These are phyloP conservation scores for Glonium stellatum DNA, from an alignment of 495 filamentous ascomycete genomes.

Conservation along the genomic window DNA sequence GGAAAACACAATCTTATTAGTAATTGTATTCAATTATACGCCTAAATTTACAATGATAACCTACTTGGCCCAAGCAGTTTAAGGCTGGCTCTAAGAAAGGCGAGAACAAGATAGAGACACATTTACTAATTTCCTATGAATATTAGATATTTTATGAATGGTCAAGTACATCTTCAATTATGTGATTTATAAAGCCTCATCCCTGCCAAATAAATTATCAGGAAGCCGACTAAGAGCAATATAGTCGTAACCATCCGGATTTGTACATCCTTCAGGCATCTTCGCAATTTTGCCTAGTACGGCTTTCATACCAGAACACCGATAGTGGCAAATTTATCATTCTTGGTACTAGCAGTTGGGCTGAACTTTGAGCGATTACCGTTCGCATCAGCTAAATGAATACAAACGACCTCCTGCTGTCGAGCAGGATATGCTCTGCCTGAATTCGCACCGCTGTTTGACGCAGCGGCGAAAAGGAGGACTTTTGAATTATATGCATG, in stretches of 20 bases:
- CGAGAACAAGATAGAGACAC: too few species aligned
- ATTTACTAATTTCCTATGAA: neutral
- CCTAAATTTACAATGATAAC: too few species aligned
- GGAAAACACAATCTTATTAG: too few species aligned
- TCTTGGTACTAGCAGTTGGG: neutral
- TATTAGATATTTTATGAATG: neutral
- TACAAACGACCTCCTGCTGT: slow-evolving; percentile 12
- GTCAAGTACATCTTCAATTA: neutral
- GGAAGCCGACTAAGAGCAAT: neutral
- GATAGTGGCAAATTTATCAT: neutral
- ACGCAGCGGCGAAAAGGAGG: slow-evolving; percentile 24
- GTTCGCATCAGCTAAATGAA: slow-evolving; percentile 18
- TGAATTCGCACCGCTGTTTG: slow-evolving; percentile 15
- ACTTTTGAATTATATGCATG: neutral
- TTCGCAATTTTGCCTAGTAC: neutral
- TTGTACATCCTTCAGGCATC: neutral
- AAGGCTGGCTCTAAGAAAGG: too few species aligned
- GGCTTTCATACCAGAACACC: neutral
- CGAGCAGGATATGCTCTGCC: slow-evolving; percentile 19
- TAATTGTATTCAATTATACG: too few species aligned
- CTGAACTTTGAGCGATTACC: slow-evolving; percentile 10
- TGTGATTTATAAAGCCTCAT: neutral
- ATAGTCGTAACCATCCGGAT: neutral
- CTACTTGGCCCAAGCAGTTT: too few species aligned
- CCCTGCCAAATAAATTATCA: neutral